Evolutionary conservation across 2,329 filamentous ascomycete species (phyloP).

Genomic region (Corniculantispora saksenae): DNA sequence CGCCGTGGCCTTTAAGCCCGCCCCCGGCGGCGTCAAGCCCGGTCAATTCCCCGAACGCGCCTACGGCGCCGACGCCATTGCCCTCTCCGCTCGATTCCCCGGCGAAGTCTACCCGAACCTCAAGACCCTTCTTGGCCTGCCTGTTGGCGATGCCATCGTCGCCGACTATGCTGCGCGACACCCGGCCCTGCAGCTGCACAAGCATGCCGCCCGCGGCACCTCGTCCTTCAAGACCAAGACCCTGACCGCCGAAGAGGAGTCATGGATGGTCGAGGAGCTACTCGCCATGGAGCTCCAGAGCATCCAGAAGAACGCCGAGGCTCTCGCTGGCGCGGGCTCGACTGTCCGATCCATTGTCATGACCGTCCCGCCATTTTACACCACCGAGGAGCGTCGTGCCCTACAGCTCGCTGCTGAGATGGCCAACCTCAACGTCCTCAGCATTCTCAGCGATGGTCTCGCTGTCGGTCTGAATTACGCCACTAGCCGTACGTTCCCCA

Average conservation of each 20-base stretch:
- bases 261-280: constrained; percentile 85
- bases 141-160: constrained; percentile 60
- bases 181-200: constrained; percentile 72
- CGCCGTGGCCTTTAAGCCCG: constrained; percentile 90
- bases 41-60: constrained; percentile 80
- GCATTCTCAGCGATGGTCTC: constrained; percentile 83
- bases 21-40: constrained; percentile 61
- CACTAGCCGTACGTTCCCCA: constrained; percentile 85
- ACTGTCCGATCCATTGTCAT: constrained; percentile 80
- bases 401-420: constrained; percentile 82
- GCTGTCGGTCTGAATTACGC: constrained; percentile 96
- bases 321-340: constrained; percentile 73
- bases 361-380: constrained; percentile 89
- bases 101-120: constrained; percentile 93
- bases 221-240: constrained; percentile 78
- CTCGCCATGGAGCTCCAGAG: constrained; percentile 95
- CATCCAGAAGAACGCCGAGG: constrained; percentile 84
- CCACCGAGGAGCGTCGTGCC: constrained; percentile 83
- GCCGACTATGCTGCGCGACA: constrained; percentile 73
- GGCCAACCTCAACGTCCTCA: constrained; percentile 83
- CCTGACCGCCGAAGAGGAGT: constrained; percentile 62
- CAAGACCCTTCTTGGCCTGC: constrained; percentile 83
- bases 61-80: constrained; percentile 90
- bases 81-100: constrained; percentile 83
- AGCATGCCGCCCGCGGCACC: constrained; percentile 62